phyloP scores from a whole-genome alignment of 176 grass and related monocot species.

The Miscanthus lutarioriparius region DNA sequence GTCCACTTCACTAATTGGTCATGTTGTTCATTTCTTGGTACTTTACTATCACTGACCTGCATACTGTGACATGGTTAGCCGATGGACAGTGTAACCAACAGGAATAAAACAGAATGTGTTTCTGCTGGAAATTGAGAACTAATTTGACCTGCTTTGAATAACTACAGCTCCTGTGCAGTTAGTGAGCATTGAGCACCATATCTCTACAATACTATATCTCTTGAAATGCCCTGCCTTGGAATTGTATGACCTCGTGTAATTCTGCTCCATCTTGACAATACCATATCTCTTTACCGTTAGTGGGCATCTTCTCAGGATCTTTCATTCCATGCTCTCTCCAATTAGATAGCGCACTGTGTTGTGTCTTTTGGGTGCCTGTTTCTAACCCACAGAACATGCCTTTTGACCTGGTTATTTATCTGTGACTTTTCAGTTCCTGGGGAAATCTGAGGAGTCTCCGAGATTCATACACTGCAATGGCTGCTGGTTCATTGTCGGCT shows the following conservation, averaged over 20 bases:
- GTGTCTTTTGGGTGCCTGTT: not conserved
- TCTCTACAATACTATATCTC: not conserved
- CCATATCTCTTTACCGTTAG: not conserved
- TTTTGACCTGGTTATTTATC: conserved; percentile 27
- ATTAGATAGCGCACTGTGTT: not conserved
- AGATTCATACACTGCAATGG: conserved; percentile 89
- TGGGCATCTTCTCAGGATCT: not conserved
- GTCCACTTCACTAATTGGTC: not conserved
- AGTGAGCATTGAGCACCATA: not conserved
- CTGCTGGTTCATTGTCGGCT: conserved; percentile 64
- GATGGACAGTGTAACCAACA: conserved; percentile 1
- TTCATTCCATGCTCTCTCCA: conserved; percentile 1
- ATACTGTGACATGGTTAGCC: not conserved
- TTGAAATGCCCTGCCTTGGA: not conserved
- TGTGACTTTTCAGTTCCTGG: conserved; percentile 70
- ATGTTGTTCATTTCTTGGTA: not conserved
- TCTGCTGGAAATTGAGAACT: not conserved
- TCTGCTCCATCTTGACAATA: not conserved
- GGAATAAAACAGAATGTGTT: not conserved
- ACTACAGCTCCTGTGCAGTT: not conserved
- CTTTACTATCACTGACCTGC: not conserved
- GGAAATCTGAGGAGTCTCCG: conserved; percentile 86
- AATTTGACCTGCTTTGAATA: not conserved
- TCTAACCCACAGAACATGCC: not conserved
- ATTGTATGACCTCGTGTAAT: not conserved